Base-by-base conservation (phyloP, 495 filamentous ascomycete species). In the Mycothermus thermophilus region DNA sequence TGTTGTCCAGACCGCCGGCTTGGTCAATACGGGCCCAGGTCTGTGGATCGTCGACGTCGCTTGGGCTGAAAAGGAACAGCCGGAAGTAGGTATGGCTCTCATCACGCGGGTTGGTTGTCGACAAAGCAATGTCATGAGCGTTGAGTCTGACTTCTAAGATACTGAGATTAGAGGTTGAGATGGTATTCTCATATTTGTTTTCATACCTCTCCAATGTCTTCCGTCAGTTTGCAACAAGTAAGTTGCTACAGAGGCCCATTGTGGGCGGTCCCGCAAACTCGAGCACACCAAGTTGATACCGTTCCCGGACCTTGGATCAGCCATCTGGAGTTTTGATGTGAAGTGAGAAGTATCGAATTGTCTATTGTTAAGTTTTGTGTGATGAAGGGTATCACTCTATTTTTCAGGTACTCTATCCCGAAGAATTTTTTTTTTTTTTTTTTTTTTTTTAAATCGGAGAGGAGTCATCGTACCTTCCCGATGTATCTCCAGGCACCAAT, bases 41-140 rank as follows among this genome's bases (percentile, higher is more conserved):
- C 30, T 45, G 18, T 8, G 46, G 9, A 2, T 37, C 32, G n/a
- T 46, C 43, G 15, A 72, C 34, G n/a, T 68, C 65, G 4, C 43
- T 47, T 1, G 69, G 43, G 1, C 69, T 66, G 25, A 83, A 48
- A 5, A 81, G 56, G 24, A 80, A 53, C 27, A 74, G 39, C 17
- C 56, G 62, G 12, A 75, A 58, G 10, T 43, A 30, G 1, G 34
- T 21, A 14, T 18, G 26, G 26, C 12, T 30, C 37, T 50, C 37
- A 18, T 38, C 25, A 37, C 19, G 24, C n/a, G 14, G 13, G 20
- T 13, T 5, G 21, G 52, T 19, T 14, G 67, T 24, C 11, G 60
- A 57, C 19, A 79, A 38, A n/a, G 65, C 59, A 13, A 76, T 40
- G 41, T 79, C 72, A 42, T 77, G 64, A 3, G 60, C 69, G 21